Evolutionary conservation across 2,329 filamentous ascomycete genomes (phyloP), one percentile per base, ranked within the genome.

Genomic region (Exophiala phaeomuriformis): DNA sequence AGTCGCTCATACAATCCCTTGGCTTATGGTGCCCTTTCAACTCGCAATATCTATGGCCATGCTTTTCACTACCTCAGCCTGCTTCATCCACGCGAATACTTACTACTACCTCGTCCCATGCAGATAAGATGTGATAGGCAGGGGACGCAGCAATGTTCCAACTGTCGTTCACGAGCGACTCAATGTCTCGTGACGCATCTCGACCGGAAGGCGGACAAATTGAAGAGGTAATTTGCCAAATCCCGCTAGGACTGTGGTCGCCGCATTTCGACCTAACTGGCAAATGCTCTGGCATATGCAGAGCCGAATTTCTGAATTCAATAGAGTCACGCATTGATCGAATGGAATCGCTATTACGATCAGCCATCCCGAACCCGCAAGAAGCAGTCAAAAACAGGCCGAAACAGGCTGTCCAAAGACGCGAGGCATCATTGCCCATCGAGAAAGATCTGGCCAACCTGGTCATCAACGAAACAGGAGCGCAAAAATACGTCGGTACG

Each of bases 291-390:
- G 19, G 19, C 19, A 19, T 19, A 19, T 29, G 40, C 40, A 55
- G 53, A 51, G 53, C 53, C 29, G 35, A 49, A 8, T 55, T 55
- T 30, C 53, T 55, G 39, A 39, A 55, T 40, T 55, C 53, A 2
- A 55, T 55, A 29, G 53, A 55, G 36, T 48, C 47, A 36, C 49
- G 53, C 7, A 55, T 55, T 35, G 28, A 52, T 12, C 48, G 53
- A 4, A 55, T 55, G 53, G 53, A 55, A 47, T 44, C 53, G 30
- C 53, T 55, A 5, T 44, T 55, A 28, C 29, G 48, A 12, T 47
- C 44, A 8, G 32, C 33, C 35, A 39, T 42, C 19, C 9, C 50
- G n/a, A n/a, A 19, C 12, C 27, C 10, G n/a, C 32, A 32, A 33
- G 31, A 7, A 6, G 8, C 43, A n/a, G 19, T 27, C 12, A 6